phyloP scores from a whole-genome alignment of 2,329 filamentous ascomycete species.

The Xylariomycetidae sp. region DNA sequence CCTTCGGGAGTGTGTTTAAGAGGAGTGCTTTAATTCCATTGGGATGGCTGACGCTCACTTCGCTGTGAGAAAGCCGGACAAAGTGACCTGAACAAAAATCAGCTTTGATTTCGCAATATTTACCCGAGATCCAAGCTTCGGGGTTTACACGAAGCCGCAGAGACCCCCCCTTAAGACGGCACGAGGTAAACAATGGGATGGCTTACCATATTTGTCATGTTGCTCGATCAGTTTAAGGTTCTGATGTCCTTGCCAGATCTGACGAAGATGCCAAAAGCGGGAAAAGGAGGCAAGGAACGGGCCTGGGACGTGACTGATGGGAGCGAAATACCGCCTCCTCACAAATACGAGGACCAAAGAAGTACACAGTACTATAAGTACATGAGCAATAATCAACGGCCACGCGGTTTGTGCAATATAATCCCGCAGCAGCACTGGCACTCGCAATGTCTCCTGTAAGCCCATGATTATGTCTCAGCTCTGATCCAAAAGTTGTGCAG shows the following conservation, averaged over 20 bases:
- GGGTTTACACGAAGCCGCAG: too few relatives aligned
- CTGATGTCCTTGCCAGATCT: slow-evolving; percentile 32
- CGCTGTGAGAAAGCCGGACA: slow-evolving; percentile 37
- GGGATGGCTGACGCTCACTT: slow-evolving; percentile 39
- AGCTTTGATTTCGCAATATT: too few relatives aligned
- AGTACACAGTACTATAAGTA: too few relatives aligned
- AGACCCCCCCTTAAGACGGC: too few relatives aligned
- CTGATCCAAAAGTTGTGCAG: too few relatives aligned
- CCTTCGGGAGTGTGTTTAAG: slow-evolving; percentile 28
- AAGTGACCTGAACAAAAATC: slow-evolving; percentile 24
- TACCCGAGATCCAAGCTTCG: too few relatives aligned
- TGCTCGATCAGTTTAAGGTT: slow-evolving; percentile 30
- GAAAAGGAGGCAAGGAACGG: slow-evolving; percentile 36
- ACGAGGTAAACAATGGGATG: too few relatives aligned
- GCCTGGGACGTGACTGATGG: slow-evolving; percentile 35
- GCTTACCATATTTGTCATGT: slow-evolving; percentile 34
- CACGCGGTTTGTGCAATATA: too few relatives aligned
- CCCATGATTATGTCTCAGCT: too few relatives aligned
- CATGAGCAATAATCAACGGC: too few relatives aligned
- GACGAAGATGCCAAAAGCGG: slow-evolving; percentile 33
- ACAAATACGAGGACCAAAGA: slow-evolving; percentile 1
- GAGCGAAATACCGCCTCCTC: slow-evolving; percentile 28
- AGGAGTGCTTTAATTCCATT: slow-evolving; percentile 34
- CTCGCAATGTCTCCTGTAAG: too few relatives aligned
- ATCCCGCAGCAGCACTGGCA: too few relatives aligned